A percentile compares a stretch with the other conserved stretches of the same genome.
phyloP scores from a whole-genome alignment of 306 rosid genomes.

The Castanea crenata region DNA sequence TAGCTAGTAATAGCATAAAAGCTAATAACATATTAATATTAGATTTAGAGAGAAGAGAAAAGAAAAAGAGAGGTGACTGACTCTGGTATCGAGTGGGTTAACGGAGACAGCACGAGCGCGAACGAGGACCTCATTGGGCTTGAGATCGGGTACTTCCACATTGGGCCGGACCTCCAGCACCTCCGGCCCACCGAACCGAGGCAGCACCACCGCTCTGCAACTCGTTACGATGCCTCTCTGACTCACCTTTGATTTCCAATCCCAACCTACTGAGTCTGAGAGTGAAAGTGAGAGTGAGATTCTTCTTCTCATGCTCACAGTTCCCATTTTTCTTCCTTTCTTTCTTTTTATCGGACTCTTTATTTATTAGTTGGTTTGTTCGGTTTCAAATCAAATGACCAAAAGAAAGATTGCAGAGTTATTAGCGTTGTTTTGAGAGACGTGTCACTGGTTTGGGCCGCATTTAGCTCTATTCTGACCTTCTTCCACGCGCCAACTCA shows the following conservation, averaged over 20 bases:
- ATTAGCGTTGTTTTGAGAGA: too few species aligned
- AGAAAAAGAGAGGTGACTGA: constrained; percentile 26
- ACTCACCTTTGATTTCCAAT: not conserved
- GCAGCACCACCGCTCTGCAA: constrained; percentile 72
- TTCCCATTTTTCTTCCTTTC: too few species aligned
- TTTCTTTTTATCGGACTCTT: too few species aligned
- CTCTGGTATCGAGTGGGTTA: constrained; percentile 85
- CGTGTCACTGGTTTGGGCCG: too few species aligned
- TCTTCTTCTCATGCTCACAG: too few species aligned
- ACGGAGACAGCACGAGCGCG: constrained; percentile 76
- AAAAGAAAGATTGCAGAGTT: too few species aligned
- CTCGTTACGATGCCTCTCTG: constrained; percentile 42
- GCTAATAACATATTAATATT: too few species aligned
- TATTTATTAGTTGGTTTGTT: too few species aligned
- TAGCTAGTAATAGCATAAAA: not conserved
- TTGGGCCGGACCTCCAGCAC: constrained; percentile 49
- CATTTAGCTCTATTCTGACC: too few species aligned
- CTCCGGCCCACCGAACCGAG: constrained; percentile 80
- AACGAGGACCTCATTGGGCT: constrained; percentile 51
- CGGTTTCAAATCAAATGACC: too few species aligned
- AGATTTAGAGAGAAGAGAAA: not conserved
- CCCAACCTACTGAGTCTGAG: not conserved
- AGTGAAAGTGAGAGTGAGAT: too few species aligned
- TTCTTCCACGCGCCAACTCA: too few species aligned
- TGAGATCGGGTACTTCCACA: constrained; percentile 60